Conservation (phyloP, 2,329 filamentous ascomycete species). For the Thielaviopsis punctulata region DNA sequence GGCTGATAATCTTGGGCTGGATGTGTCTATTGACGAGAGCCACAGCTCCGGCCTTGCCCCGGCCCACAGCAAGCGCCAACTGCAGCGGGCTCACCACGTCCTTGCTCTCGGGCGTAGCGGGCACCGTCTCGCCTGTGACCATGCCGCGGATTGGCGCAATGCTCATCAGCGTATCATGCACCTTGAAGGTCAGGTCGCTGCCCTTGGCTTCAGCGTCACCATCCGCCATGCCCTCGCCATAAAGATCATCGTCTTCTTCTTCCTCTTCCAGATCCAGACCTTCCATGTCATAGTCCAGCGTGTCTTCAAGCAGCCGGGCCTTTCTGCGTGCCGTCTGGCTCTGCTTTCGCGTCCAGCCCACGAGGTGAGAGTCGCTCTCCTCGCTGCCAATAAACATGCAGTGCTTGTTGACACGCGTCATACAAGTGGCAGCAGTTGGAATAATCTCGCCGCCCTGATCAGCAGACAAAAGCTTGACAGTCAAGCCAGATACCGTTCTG, state of each 20-base stretch:
- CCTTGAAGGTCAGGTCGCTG: slow-evolving; percentile 53
- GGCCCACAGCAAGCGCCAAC: slow-evolving; percentile 43
- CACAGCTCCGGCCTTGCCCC: slow-evolving; percentile 49
- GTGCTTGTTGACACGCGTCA: slow-evolving; percentile 49
- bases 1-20: slow-evolving; percentile 52
- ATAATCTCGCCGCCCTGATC: slow-evolving; percentile 48
- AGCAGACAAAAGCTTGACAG: slow-evolving; percentile 45
- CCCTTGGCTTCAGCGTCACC: slow-evolving; percentile 27
- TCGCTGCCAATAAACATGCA: slow-evolving; percentile 76
- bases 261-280: slow-evolving; percentile 41
- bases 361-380: slow-evolving; percentile 58
- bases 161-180: slow-evolving; percentile 62
- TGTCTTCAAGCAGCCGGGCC: slow-evolving; percentile 38
- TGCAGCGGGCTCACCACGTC: slow-evolving; percentile 23
- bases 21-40: slow-evolving; percentile 65
- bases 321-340: slow-evolving; percentile 44
- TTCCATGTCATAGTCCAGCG: slow-evolving; percentile 26
- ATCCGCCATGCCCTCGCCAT: slow-evolving; percentile 24
- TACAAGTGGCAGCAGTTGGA: slow-evolving; percentile 47
- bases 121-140: slow-evolving; percentile 42
- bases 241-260: slow-evolving; percentile 41
- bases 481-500: slow-evolving; percentile 73
- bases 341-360: slow-evolving; percentile 61
- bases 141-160: slow-evolving; percentile 66
- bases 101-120: slow-evolving; percentile 30